phyloP scores from a whole-genome alignment of 768 basidiomycete species.

The Amyloporia xantha region DNA sequence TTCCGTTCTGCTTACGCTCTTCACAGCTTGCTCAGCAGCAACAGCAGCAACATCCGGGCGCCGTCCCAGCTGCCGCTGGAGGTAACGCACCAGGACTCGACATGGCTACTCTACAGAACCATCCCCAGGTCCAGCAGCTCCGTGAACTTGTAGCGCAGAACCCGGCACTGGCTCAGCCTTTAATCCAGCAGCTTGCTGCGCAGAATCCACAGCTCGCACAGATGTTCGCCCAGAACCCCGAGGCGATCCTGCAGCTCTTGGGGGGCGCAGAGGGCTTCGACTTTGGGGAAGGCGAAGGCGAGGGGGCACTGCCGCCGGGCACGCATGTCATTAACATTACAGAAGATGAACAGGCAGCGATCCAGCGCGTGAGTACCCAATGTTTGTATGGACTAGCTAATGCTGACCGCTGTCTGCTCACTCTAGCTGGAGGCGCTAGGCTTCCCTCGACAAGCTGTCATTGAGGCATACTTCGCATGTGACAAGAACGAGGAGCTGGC shows the following conservation, averaged over 20 bases:
- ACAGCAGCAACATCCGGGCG: constrained; percentile 32
- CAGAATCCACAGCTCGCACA: constrained; percentile 74
- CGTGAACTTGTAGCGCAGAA: constrained; percentile 70
- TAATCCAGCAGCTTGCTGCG: constrained; percentile 76
- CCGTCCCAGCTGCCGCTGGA: constrained; percentile 24
- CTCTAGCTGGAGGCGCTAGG: constrained; percentile 78
- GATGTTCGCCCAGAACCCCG: constrained; percentile 63
- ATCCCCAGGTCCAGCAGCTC: constrained; percentile 65
- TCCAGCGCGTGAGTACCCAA: constrained; percentile 64
- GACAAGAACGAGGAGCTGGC: constrained; percentile 97
- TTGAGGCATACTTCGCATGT: constrained; percentile 91
- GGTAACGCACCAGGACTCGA: constrained; percentile 34
- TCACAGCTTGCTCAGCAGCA: constrained; percentile 67
- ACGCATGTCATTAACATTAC: constrained; percentile 72
- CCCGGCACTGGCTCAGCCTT: constrained; percentile 67
- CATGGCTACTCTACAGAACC: constrained; percentile 48
- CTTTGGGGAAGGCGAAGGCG: constrained; percentile 35
- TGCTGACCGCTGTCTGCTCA: constrained; percentile 3
- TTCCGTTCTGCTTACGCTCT: not conserved
- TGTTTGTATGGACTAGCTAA: not conserved
- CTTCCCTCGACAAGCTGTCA: constrained; percentile 72
- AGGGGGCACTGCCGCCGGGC: constrained; percentile 37
- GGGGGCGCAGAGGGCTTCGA: constrained; percentile 35
- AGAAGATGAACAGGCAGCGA: constrained; percentile 81
- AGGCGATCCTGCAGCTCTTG: constrained; percentile 58